Base-by-base conservation (phyloP, 2,329 filamentous ascomycete genomes). In the Aspergillus fijiensis region DNA sequence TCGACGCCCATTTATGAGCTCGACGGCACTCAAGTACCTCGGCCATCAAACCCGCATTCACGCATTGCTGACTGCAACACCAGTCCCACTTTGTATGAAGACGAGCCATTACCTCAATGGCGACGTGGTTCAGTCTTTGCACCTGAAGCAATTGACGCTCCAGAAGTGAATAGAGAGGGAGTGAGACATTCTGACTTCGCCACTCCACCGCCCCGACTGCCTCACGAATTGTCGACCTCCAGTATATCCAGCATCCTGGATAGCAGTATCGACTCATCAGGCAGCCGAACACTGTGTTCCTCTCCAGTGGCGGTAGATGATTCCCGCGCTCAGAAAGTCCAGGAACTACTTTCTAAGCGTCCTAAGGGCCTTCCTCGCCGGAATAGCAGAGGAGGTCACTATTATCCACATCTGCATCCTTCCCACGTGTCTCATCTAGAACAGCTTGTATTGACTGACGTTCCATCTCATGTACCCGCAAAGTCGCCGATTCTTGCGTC, bases 401-500 rank as follows among this genome's bases (percentile, higher is more conserved):
- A 67, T 33, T 69, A 73, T 19, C 69, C 69, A 2, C 74, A 70
- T 57, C 72, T 87, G 9, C 84, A 86, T 67, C 84, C 85, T 14
- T 82, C 79, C 11, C 81, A 83, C 73, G 71, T 87, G 3, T 80
- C 84, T 11, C 80, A 82, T 53, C 67, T 87, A 9, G 78, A 80
- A 54, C 85, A 82, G 0, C 69, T 88, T 4, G 77, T 85, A 2
- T 72, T 88, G 49, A 87, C 84, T 1, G 80, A 84, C 61, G 79
- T 87, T 1, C 85, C 85, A 0, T 75, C 73, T 5, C 72, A 76
- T 47, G 72, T 79, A 5, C 70, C 73, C 5, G 66, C 69, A 9
- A 77, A 77, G 27, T 80, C 80, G 2, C 66, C 75, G 0, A 72
- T 84, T 19, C 62, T 78, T 5, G 62, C 74, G 12, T 71, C 78